Percentiles rank a stretch among this genome's conserved stretches.
These are phyloP conservation scores for Lachancea sp. DNA, from an alignment of 805 yeast species.

Conservation along the genomic window DNA sequence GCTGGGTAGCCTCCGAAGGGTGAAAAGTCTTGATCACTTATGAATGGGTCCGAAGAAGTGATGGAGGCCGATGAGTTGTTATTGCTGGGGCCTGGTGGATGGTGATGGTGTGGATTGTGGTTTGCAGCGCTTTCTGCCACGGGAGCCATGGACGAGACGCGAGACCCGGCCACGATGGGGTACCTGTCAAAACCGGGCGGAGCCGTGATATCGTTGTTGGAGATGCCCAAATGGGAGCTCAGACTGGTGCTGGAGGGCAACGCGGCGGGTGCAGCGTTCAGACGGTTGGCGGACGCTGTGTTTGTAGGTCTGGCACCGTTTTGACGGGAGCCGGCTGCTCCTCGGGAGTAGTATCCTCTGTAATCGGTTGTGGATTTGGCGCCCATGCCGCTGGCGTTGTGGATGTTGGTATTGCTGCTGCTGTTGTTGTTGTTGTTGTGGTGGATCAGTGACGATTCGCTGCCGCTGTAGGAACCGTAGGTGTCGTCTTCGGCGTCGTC, in stretches of 20 bases:
- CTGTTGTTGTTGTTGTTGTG: slow-evolving; percentile 1
- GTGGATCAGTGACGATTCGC: slow-evolving; percentile 11
- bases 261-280: slow-evolving; percentile 1
- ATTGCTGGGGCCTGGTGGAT: slow-evolving; percentile 26
- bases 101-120: neutral
- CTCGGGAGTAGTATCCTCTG: slow-evolving; percentile 30
- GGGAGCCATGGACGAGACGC: slow-evolving; percentile 47
- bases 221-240: slow-evolving; percentile 10
- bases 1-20: slow-evolving; percentile 99
- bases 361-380: slow-evolving; percentile 18
- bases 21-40: slow-evolving; percentile 58
- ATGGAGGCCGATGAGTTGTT: slow-evolving; percentile 23
- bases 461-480: slow-evolving; percentile 9
- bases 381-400: neutral
- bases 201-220: slow-evolving; percentile 24
- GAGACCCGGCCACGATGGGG: slow-evolving; percentile 48
- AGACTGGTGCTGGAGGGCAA: slow-evolving; percentile 12
- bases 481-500: slow-evolving; percentile 11
- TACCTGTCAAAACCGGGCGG: slow-evolving; percentile 64
- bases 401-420: neutral
- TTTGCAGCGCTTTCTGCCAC: neutral
- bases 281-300: neutral
- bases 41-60: slow-evolving; percentile 35
- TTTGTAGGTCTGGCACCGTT: neutral
- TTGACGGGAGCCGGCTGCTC: slow-evolving; percentile 8